Evolutionary conservation across 2,329 filamentous ascomycete species (phyloP).

Genomic region (Ophiosphaerella korrae): DNA sequence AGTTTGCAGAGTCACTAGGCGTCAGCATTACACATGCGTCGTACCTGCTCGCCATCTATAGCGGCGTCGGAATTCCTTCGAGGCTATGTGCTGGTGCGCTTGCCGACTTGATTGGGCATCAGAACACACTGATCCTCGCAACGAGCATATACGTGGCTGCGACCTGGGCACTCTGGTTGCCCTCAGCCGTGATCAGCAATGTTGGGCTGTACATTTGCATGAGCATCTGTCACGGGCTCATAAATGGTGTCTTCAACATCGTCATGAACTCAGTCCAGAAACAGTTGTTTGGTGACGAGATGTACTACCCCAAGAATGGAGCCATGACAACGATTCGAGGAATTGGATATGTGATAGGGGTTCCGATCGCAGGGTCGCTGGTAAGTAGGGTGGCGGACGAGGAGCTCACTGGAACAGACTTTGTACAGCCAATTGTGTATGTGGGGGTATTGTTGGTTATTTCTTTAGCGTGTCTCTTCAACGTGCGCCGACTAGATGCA

Average conservation of each 20-base stretch:
- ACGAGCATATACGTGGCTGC: constrained; percentile 16
- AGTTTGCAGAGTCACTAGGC: constrained; percentile 54
- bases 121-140: constrained; percentile 55
- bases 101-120: constrained; percentile 55
- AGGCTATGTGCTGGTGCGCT: constrained; percentile 53
- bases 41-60: constrained; percentile 52
- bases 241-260: constrained; percentile 20
- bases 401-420: constrained; percentile 15
- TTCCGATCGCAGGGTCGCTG: constrained; percentile 26
- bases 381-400: constrained; percentile 15
- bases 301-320: constrained; percentile 28
- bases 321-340: constrained; percentile 24
- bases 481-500: constrained; percentile 20
- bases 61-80: constrained; percentile 53
- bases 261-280: constrained; percentile 25
- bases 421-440: constrained; percentile 20
- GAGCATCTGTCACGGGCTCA: constrained; percentile 25
- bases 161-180: constrained; percentile 27
- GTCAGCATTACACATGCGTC: constrained; percentile 50
- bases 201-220: constrained; percentile 22
- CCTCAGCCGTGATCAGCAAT: constrained; percentile 13
- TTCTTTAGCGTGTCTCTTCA: constrained; percentile 11
- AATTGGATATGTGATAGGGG: constrained; percentile 22
- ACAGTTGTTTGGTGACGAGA: constrained; percentile 25
- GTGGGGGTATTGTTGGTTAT: constrained; percentile 15